Percentiles rank a stretch among this genome's conserved stretches.
Evolutionary conservation across 148 eudicot genomes (phyloP).

Genomic region (Talinum fruticosum): DNA sequence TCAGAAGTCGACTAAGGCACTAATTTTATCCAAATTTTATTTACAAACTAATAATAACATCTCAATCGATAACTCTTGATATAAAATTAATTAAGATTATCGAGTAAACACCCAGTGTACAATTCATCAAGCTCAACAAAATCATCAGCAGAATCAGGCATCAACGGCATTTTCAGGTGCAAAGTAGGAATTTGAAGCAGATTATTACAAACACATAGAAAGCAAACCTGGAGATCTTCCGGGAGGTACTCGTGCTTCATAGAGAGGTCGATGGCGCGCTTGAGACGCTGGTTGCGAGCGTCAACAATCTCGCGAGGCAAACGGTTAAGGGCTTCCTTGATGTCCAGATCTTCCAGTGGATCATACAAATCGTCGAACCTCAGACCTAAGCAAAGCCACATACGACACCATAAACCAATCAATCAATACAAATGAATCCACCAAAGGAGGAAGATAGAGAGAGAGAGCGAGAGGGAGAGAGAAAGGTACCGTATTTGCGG

Average conservation of each 20-base stretch:
- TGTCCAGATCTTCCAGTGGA: constrained; percentile 67
- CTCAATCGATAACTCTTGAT: neutral
- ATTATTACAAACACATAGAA: neutral
- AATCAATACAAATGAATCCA: neutral
- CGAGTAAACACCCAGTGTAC: no score
- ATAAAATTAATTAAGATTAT: no score
- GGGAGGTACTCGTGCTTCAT: constrained; percentile 88
- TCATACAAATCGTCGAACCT: constrained; percentile 81
- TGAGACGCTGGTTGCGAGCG: constrained; percentile 87
- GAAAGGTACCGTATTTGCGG: constrained; percentile 53
- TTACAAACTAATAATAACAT: neutral
- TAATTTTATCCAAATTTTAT: neutral
- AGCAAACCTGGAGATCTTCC: constrained; percentile 64
- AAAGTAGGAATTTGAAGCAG: neutral
- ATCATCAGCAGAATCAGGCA: no score
- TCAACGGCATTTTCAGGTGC: no score
- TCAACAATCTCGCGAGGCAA: constrained; percentile 85
- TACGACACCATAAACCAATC: neutral
- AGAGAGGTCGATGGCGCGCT: constrained; percentile 91
- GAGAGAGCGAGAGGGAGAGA: neutral
- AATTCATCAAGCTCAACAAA: no score
- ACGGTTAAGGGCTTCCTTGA: constrained; percentile 77
- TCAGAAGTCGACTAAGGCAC: neutral
- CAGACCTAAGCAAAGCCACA: constrained; percentile 44
- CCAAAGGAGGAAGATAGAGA: neutral